Conservation (phyloP, 495 filamentous ascomycete genomes). For the Lentithecium fluviatile region DNA sequence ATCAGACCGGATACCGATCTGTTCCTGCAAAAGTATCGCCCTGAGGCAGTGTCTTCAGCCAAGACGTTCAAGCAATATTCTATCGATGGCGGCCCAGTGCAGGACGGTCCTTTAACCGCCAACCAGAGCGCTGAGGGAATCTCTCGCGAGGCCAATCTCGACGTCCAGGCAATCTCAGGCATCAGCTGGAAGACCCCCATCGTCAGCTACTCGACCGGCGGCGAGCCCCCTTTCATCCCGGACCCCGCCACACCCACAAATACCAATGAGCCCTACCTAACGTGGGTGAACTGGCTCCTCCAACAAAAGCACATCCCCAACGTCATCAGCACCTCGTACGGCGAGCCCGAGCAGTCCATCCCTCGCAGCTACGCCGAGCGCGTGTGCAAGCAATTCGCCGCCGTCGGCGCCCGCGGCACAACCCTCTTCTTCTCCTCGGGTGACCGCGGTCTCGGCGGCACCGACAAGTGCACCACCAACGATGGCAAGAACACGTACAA, state of each 20-base stretch:
- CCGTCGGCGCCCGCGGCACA: constrained; percentile 42
- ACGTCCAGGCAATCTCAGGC: constrained; percentile 46
- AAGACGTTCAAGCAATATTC: constrained; percentile 46
- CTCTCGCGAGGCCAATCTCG: constrained; percentile 49
- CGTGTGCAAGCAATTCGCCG: constrained; percentile 41
- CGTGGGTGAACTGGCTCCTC: constrained; percentile 41
- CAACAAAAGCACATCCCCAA: constrained; percentile 37
- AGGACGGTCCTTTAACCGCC: constrained; percentile 43
- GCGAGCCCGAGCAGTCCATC: constrained; percentile 44
- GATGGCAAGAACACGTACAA: constrained; percentile 36
- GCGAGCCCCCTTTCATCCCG: constrained; percentile 40
- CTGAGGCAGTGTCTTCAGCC: constrained; percentile 48
- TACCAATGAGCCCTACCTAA: constrained; percentile 44
- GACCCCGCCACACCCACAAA: constrained; percentile 41
- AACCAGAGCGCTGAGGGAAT: constrained; percentile 37
- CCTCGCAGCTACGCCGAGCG: constrained; percentile 39
- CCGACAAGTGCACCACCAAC: constrained; percentile 38
- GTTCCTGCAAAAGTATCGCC: constrained; percentile 52
- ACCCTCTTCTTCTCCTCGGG: constrained; percentile 43
- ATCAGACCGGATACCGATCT: constrained; percentile 52
- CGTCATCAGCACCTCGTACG: constrained; percentile 46
- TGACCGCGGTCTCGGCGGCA: constrained; percentile 41
- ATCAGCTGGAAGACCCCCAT: constrained; percentile 40
- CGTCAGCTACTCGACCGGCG: constrained; percentile 41
- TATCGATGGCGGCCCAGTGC: constrained; percentile 45